A percentile compares a stretch with the other conserved stretches of the same genome.
Conservation (phyloP, 495 filamentous ascomycete genomes). For the Penicillium simplicissimum region DNA sequence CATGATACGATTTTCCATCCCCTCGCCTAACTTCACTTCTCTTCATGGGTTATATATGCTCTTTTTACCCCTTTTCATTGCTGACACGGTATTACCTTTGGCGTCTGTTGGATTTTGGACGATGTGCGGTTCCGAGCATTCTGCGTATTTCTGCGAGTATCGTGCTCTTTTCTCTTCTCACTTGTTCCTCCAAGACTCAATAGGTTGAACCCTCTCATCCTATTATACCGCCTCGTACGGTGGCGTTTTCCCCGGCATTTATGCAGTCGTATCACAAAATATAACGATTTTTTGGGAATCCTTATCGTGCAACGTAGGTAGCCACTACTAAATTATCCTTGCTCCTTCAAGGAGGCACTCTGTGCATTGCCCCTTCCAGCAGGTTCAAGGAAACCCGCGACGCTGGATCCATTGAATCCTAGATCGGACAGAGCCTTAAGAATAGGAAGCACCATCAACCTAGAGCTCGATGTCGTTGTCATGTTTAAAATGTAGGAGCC, state of each 20-base stretch:
- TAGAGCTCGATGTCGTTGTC: too few species aligned
- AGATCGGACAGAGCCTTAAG: too few species aligned
- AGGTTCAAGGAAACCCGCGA: too few species aligned
- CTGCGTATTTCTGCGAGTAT: conserved; percentile 11
- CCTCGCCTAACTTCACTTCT: conserved; percentile 11
- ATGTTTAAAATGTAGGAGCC: too few species aligned
- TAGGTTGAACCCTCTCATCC: background rate
- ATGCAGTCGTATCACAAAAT: conserved; percentile 8
- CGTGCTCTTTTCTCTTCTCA: background rate
- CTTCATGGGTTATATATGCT: conserved; percentile 21
- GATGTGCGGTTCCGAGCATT: conserved; percentile 11
- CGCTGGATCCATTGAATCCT: too few species aligned
- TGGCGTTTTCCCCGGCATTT: background rate
- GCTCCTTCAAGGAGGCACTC: background rate
- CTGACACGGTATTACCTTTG: conserved; percentile 13
- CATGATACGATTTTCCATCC: conserved; percentile 18
- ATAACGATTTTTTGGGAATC: background rate
- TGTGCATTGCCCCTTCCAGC: too few species aligned
- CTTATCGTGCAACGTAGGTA: background rate
- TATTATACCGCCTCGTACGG: conserved; percentile 6
- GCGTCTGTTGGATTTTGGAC: conserved; percentile 20
- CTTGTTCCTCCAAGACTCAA: background rate
- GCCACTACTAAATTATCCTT: background rate
- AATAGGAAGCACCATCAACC: too few species aligned
- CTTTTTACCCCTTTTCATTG: conserved; percentile 2